Evolutionary conservation across 129 eudicot species (phyloP), one percentile per base, ranked within the genome.

Genomic region (Ambrosia trifida): DNA sequence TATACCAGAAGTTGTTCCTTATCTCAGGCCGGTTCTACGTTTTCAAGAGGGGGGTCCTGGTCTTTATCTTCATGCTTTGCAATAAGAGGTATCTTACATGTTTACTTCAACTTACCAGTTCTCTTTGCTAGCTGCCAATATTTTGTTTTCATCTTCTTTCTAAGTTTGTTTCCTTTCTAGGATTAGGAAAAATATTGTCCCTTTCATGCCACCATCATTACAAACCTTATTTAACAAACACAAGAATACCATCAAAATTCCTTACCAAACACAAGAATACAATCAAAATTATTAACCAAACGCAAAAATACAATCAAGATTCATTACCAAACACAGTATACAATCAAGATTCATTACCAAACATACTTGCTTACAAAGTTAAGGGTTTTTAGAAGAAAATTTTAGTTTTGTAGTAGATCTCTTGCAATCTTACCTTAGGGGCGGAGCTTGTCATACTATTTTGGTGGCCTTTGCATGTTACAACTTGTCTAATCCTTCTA

Each of bases 21-120:
- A 1, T 35, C 38, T 3, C 6, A 1, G 1, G 38, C 43, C 43
- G 0, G 7, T 49, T 7, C 8, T 7, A 62, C 5, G 4, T 18
- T 20, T 16, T 44, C 31, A 6, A 61, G 7, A 47, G 58, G 49
- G 19, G 45, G 30, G 79, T 66, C 44, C 33, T 35, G 46, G 36
- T 41, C 19, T 7, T 78, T 12, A 9, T 11, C 70, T 62, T 72
- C 24, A 24, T 46, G 31, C 4, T 46, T 41, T 24, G 46, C 50
- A 64, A 65, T 40, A 62, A 33, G 19, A 44, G 69, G 58, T 60
- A 52, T 52, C 54, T 63, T 24, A 16, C 16, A 40, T 8, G 43
- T 58, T 59, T 46, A 24, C 17, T 72, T 49, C 3, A 20, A 40
- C n/a, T 54, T 40, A n/a, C 11, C 8, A 45, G 16, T 7, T 59